Conservation (phyloP, 2,329 filamentous ascomycete species). For the Clarireedia hainanense region DNA sequence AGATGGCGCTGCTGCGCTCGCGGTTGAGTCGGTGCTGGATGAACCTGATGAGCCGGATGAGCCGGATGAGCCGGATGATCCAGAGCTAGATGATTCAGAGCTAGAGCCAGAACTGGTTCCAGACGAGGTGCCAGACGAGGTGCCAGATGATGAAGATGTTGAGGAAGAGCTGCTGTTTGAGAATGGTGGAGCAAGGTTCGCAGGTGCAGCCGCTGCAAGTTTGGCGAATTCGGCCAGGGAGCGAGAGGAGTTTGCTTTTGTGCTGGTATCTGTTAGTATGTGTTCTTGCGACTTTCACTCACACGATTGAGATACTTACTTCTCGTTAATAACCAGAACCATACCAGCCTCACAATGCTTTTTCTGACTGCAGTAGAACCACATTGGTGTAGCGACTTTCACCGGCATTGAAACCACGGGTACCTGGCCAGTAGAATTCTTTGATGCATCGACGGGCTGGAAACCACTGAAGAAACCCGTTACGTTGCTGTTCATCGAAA, state of each 20-base stretch:
- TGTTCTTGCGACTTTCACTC: not conserved
- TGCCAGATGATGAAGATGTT: slow-evolving; percentile 1
- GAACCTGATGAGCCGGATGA: not conserved
- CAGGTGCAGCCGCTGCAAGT: slow-evolving; percentile 32
- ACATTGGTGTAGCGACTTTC: slow-evolving; percentile 62
- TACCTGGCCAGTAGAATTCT: slow-evolving; percentile 38
- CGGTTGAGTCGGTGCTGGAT: not conserved
- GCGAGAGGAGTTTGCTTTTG: slow-evolving; percentile 41
- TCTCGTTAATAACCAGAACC: slow-evolving; percentile 39
- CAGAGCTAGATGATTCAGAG: not conserved
- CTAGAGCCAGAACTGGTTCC: not conserved
- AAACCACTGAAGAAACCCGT: slow-evolving; percentile 61
- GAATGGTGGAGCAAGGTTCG: slow-evolving; percentile 33
- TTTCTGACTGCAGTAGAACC: slow-evolving; percentile 70
- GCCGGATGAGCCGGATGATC: not conserved
- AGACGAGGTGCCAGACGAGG: not conserved
- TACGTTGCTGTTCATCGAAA: slow-evolving; percentile 38
- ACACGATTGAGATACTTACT: slow-evolving; percentile 35
- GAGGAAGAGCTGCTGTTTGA: slow-evolving; percentile 6
- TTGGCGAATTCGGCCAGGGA: slow-evolving; percentile 36
- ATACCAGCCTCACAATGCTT: slow-evolving; percentile 57
- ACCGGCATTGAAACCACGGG: slow-evolving; percentile 66
- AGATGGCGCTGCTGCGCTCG: not conserved
- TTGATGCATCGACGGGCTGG: slow-evolving; percentile 51
- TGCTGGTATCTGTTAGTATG: slow-evolving; percentile 14